Base-by-base conservation (phyloP, 805 yeast species). In the Sugiyamaella mastotermitis region DNA sequence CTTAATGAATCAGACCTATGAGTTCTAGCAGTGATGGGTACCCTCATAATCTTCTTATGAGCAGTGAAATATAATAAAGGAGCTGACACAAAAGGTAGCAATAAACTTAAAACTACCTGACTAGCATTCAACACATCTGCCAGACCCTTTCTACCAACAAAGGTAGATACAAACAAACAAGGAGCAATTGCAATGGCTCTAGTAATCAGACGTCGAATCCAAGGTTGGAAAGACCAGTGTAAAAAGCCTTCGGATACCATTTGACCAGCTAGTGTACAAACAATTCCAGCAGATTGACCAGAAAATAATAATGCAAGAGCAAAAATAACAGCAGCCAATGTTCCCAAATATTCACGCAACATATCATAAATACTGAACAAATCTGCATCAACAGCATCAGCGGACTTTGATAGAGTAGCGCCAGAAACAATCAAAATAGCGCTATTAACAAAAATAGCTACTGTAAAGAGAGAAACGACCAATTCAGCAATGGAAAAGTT, bases 251-350 rank as follows among this genome's bases (percentile, higher is more conserved):
- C 97, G 49, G 86, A 75, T 2, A 88, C 95, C 50, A 88, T 78
- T 60, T 88, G 94, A 7, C 96, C 96, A 0, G 94, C 85, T 64
- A 88, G 81, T 0, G 97, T 88, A 57, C 96, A 87, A 2, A 87
- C 88, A 30, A 88, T 77, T 34, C 96, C 95, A 0, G 96, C 95
- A 32, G 88, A 80, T 53, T 83, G 87, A 4, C 96, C 96, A 41
- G 92, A 80, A 42, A 83, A 74, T 27, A 88, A 64, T 50, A 88
- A 66, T 0, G 96, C 96, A 37, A 85, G 57, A 72, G 86, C 86
- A 62, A 88, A 88, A 0, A 86, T 60, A 1, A 85, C 77, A 19
- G 96, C 97, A 0, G 86, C 94, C 6, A 74, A 76, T 2, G 80
- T 76, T 0, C 94, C 81, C 27, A 88, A 65, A 36, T 69, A 74